A percentile compares a stretch with the other conserved stretches of the same genome.
These are phyloP conservation scores for Puccinellia tenuiflora DNA, from an alignment of 176 grass and related monocot genomes.

Conservation along the genomic window DNA sequence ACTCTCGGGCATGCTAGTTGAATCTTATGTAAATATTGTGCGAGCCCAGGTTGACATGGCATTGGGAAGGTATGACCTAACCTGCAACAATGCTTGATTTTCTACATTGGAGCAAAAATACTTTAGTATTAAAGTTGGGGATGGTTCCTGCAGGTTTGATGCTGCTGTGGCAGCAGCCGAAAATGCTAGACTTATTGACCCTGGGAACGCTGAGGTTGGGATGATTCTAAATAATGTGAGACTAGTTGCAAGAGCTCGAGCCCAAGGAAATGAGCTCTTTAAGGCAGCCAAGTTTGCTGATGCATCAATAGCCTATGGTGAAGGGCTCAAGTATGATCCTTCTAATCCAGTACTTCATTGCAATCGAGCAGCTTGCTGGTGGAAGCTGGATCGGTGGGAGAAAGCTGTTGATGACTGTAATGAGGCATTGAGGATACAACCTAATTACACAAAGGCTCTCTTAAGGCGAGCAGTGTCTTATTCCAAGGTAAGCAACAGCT, in stretches of 20 bases:
- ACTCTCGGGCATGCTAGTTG: slow-evolving; percentile 60
- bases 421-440: slow-evolving; percentile 75
- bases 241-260: slow-evolving; percentile 66
- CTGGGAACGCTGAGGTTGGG: slow-evolving; percentile 51
- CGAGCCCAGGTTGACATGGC: slow-evolving; percentile 88
- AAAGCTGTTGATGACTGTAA: slow-evolving; percentile 89
- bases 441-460: slow-evolving; percentile 92
- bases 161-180: slow-evolving; percentile 65
- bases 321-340: slow-evolving; percentile 79
- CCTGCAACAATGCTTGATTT: slow-evolving; percentile 15
- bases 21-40: slow-evolving; percentile 71
- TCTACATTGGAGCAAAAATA: slow-evolving; percentile 3
- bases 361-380: slow-evolving; percentile 91
- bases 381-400: slow-evolving; percentile 76
- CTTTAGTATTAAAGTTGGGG: background rate
- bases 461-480: slow-evolving; percentile 83
- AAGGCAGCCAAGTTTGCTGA: slow-evolving; percentile 77
- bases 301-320: slow-evolving; percentile 84
- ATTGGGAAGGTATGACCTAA: slow-evolving; percentile 65
- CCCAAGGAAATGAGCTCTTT: slow-evolving; percentile 86
- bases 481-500: slow-evolving; percentile 50
- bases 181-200: slow-evolving; percentile 69
- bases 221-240: slow-evolving; percentile 69
- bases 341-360: slow-evolving; percentile 86
- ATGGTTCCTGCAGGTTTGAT: slow-evolving; percentile 78